Base-by-base conservation (phyloP, 2,329 filamentous ascomycete genomes). In the Teratosphaeria gauchensis region DNA sequence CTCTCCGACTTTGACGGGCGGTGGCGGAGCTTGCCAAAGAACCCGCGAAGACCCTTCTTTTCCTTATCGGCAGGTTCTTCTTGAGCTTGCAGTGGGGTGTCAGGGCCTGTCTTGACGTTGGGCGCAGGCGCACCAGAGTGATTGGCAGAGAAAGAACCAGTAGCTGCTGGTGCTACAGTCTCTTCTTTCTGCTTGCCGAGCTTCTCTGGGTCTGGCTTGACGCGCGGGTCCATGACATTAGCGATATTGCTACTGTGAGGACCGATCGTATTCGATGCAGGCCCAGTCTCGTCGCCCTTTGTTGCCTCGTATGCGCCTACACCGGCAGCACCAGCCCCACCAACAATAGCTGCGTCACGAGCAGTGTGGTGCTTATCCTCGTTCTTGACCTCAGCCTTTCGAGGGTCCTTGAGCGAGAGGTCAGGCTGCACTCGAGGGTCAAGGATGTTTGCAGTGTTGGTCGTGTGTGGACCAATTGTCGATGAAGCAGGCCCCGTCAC, bases 11-110 rank as follows among this genome's bases (percentile, higher is more conserved):
- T 64, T 11, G 58, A 58, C 11, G 58, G 57, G 30, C 63, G 63
- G 57, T 55, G 58, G 32, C 64, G 58, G 53, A 71, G 58, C 56
- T 67, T 68, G 55, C 59, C 63, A 56, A 71, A 66, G 57, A 71
- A 63, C 46, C 68, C 68, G 11, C 65, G 64, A 51, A 71, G 52
- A 53, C 68, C 66, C 53, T 66, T 68, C 57, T 62, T 28, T 59
- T 66, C 59, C 55, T 28, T 28, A 28, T 65, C 62, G 4, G 19
- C 28, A n/a, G 19, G 51, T 24, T 54, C 58, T 35, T 55, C 58
- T 19, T 58, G 56, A 8, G 21, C 24, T n/a, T 31, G 28, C 24
- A 21, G 21, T 54, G 30, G 21, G 21, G 28, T 19, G 11, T 54
- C 21, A 38, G 42, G 54, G 11, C 33, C 21, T 9, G 30, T 19